These are phyloP conservation scores for Eucalyptus cloeziana DNA, from an alignment of 345 rosid genomes.

Conservation along the genomic window DNA sequence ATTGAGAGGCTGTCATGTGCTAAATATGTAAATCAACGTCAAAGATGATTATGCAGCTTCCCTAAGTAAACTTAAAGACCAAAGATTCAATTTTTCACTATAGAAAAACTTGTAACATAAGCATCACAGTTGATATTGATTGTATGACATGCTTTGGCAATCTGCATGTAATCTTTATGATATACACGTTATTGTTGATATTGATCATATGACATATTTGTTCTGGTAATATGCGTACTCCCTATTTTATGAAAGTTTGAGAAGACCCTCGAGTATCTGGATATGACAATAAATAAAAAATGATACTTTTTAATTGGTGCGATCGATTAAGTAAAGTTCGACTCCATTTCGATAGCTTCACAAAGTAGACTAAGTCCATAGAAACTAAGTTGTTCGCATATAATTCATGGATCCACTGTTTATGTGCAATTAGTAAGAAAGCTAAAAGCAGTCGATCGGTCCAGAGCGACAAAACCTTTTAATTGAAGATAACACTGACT, in stretches of 20 bases:
- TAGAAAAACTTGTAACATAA: background rate
- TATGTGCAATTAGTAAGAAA: background rate
- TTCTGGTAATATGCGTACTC: constrained; percentile 42
- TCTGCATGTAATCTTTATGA: constrained; percentile 17
- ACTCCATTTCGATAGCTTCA: background rate
- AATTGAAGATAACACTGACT: background rate
- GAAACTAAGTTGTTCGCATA: background rate
- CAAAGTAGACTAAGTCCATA: background rate
- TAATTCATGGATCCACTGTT: background rate
- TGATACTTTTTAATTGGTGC: background rate
- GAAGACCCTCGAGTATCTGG: constrained; percentile 40
- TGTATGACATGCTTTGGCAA: constrained; percentile 14
- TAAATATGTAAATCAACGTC: background rate
- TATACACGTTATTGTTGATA: background rate
- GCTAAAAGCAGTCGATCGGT: background rate
- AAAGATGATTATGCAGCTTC: background rate
- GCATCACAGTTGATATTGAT: background rate
- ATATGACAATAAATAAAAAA: background rate
- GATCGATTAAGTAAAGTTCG: background rate
- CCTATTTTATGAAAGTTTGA: constrained; percentile 37
- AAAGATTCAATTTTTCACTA: background rate
- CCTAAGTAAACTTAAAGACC: background rate
- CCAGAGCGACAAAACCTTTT: background rate
- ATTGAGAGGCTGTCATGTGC: background rate
- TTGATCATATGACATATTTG: constrained; percentile 10